phyloP scores from a whole-genome alignment of 192 early-diverging fungal species.

The Linnemannia schmuckeri region DNA sequence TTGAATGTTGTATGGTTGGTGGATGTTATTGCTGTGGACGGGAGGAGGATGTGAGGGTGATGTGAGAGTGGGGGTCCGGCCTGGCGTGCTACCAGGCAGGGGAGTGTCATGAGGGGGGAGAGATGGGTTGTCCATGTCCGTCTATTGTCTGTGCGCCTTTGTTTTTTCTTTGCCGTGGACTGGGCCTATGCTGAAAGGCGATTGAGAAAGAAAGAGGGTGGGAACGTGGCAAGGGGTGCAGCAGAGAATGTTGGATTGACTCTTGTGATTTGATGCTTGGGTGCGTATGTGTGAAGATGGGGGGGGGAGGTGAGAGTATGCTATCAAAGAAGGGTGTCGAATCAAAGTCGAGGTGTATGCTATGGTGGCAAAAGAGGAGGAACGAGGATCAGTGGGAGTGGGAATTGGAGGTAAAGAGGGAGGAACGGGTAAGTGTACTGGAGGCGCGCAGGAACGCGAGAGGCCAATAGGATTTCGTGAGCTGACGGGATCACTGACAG shows the following conservation, averaged over 20 bases:
- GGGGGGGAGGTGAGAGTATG: neutral
- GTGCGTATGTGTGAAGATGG: neutral
- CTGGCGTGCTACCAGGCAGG: neutral
- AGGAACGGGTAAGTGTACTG: neutral
- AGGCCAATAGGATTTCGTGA: neutral
- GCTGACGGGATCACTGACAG: neutral
- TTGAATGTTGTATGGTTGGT: constrained; percentile 42
- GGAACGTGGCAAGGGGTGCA: neutral
- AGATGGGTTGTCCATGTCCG: neutral
- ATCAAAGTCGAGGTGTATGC: neutral
- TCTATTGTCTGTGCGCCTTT: constrained; percentile 51
- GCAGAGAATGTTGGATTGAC: neutral
- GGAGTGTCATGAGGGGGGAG: neutral
- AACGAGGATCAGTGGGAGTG: neutral
- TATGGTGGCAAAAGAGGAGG: neutral
- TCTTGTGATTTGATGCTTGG: neutral
- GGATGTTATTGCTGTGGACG: constrained; percentile 16
- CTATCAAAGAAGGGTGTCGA: neutral
- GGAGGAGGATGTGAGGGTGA: constrained; percentile 44
- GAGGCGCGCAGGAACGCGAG: neutral
- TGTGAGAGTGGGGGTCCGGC: constrained; percentile 3
- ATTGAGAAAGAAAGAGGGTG: neutral
- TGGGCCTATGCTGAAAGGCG: neutral
- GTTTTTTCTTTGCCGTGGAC: constrained; percentile 25
- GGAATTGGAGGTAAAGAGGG: neutral